phyloP scores from a whole-genome alignment of 2,329 filamentous ascomycete genomes.

The Colletotrichum sojae region DNA sequence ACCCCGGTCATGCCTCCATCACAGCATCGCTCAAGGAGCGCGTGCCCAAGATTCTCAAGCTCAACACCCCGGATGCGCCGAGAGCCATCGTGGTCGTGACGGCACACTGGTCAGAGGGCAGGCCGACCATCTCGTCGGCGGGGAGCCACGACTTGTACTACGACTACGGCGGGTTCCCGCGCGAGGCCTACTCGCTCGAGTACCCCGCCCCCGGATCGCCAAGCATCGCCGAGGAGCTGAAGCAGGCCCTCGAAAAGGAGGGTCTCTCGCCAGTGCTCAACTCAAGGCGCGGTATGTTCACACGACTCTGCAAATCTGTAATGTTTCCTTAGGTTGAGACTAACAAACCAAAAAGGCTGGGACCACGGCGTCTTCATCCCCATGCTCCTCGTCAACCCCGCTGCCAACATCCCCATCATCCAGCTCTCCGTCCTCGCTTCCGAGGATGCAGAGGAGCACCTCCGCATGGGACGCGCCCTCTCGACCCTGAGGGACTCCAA shows the following conservation, averaged over 20 bases:
- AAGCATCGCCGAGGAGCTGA: slow-evolving; percentile 64
- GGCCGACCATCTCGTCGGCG: slow-evolving; percentile 66
- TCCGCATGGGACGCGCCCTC: slow-evolving; percentile 68
- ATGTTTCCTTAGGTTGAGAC: neutral
- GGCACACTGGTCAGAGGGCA: slow-evolving; percentile 68
- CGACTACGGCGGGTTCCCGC: slow-evolving; percentile 73
- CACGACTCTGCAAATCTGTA: neutral
- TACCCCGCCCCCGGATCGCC: slow-evolving; percentile 71
- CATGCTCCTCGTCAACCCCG: slow-evolving; percentile 67
- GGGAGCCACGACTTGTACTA: slow-evolving; percentile 65
- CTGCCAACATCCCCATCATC: slow-evolving; percentile 67
- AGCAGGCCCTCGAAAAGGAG: slow-evolving; percentile 59
- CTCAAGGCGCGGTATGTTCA: slow-evolving; percentile 47
- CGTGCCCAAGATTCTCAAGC: slow-evolving; percentile 68
- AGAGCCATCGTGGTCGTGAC: slow-evolving; percentile 70
- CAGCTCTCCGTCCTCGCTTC: slow-evolving; percentile 68
- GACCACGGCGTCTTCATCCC: slow-evolving; percentile 75
- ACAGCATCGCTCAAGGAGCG: slow-evolving; percentile 65
- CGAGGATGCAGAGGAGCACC: slow-evolving; percentile 64
- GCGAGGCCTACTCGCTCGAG: slow-evolving; percentile 67
- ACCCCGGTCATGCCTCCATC: slow-evolving; percentile 66
- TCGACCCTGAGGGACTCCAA: slow-evolving; percentile 63
- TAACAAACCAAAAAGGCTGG: slow-evolving; percentile 55
- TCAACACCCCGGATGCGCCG: slow-evolving; percentile 64
- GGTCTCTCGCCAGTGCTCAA: slow-evolving; percentile 61